A percentile compares a stretch with the other conserved stretches of the same genome.
Conservation (phyloP, 1,139 yeast species). For the Yueomyces sp. region DNA sequence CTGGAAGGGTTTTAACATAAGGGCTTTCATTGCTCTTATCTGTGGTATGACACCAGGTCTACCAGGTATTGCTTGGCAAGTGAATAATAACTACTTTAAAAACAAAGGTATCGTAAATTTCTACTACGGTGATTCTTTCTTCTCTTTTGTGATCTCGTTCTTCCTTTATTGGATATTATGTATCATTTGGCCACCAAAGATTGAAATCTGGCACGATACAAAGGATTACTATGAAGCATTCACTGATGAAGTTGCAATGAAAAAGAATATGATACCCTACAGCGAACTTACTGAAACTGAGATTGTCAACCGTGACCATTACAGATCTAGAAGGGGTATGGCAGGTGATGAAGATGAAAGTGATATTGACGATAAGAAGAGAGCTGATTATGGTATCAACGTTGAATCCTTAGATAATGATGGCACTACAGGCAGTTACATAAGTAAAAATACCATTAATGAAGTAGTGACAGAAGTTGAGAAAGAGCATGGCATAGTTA, state of each 20-base stretch:
- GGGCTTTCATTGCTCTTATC: conserved; percentile 31
- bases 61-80: conserved; percentile 32
- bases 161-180: conserved; percentile 27
- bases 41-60: conserved; percentile 31
- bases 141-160: conserved; percentile 32
- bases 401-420: conserved; percentile 2
- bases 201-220: conserved; percentile 26
- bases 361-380: conserved; percentile 1
- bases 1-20: conserved; percentile 30
- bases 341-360: neutral
- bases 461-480: neutral
- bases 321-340: neutral
- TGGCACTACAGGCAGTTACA: neutral
- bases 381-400: conserved; percentile 2
- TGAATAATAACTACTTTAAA: conserved; percentile 19
- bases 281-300: conserved; percentile 20
- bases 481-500: no score
- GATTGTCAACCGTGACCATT: conserved; percentile 5
- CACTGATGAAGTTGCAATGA: conserved; percentile 25
- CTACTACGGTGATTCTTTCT: conserved; percentile 30
- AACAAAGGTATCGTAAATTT: conserved; percentile 29
- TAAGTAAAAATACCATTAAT: neutral
- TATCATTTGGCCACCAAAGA: conserved; percentile 27
- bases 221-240: conserved; percentile 30
- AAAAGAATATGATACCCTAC: conserved; percentile 23